Base-by-base conservation (phyloP, 306 rosid species). In the Cercis canadensis region DNA sequence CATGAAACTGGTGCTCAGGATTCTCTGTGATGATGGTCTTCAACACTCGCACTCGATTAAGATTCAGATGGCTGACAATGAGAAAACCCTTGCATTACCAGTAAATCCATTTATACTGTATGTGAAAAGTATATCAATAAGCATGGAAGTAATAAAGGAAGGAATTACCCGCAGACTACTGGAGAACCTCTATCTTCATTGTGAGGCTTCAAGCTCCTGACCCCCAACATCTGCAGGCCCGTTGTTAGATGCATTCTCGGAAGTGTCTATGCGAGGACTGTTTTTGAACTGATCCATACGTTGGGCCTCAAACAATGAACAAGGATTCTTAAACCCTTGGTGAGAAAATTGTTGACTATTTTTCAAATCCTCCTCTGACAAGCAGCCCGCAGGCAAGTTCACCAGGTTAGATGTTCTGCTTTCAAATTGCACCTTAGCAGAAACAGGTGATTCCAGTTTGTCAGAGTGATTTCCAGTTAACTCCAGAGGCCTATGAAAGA, bases 401-500 rank as follows among this genome's bases (percentile, higher is more conserved):
- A 29, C 67, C 18, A 16, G 60, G 52, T 67, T 78, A 56, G 81
- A 61, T 19, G 74, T 45, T 69, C 70, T 82, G 80, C 46, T 60
- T 69, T 84, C 87, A 50, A 50, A 39, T 41, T 78, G 79, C 8
- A 75, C 65, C 82, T 84, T 83, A 11, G 80, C 5, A 62, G 92
- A 75, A 75, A 69, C 32, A 44, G 87, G 84, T 2, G 82, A 82
- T 71, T 83, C 88, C 37, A 83, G 77, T 39, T 74, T 65, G 19
- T 83, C 92, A 4, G 77, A 61, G 61, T 59, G 83, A 69, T 81
- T 84, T 70, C 81, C 86, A 3, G 82, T 75, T 7, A 75, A 67
- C 72, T 87, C 92, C 67, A 76, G 53, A 44, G 95, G 96, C 67
- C 88, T 80, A 68, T 89, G 87, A 67, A 95, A 95, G 78, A 95